Conservation (phyloP, 2,329 filamentous ascomycete genomes). For the Parastagonospora avenae region DNA sequence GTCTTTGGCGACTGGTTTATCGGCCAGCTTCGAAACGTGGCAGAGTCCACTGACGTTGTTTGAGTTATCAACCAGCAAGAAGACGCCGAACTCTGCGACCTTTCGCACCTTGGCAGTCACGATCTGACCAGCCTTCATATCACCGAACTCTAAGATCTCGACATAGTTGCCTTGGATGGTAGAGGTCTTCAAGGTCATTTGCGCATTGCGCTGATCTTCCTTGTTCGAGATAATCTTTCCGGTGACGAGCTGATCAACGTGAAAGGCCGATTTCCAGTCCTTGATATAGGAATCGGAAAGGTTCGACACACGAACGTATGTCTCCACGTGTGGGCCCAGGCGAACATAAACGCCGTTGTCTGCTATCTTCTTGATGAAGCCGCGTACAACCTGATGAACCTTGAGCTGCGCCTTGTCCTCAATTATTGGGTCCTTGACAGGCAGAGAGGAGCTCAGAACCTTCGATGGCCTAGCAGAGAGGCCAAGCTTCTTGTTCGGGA, state of each 20-base stretch:
- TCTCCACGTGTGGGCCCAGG: conserved; percentile 79
- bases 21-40: conserved; percentile 90
- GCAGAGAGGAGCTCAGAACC: conserved; percentile 82
- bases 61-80: conserved; percentile 87
- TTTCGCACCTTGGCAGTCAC: conserved; percentile 91
- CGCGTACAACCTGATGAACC: conserved; percentile 79
- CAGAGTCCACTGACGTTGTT: conserved; percentile 90
- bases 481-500: conserved; percentile 80
- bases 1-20: conserved; percentile 78
- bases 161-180: conserved; percentile 79
- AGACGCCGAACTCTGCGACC: conserved; percentile 93
- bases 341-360: conserved; percentile 89
- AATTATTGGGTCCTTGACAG: conserved; percentile 82
- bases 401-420: conserved; percentile 71
- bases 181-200: conserved; percentile 86
- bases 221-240: conserved; percentile 81
- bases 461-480: conserved; percentile 86
- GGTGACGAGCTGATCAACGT: conserved; percentile 87
- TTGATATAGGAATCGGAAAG: conserved; percentile 91
- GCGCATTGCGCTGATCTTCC: conserved; percentile 69
- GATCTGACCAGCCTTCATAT: conserved; percentile 78
- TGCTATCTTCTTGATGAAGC: conserved; percentile 88
- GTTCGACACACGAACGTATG: conserved; percentile 83
- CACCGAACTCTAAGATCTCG: conserved; percentile 73
- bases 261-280: conserved; percentile 90